Conservation (phyloP, 148 eudicot genomes). For the Cornus florida region DNA sequence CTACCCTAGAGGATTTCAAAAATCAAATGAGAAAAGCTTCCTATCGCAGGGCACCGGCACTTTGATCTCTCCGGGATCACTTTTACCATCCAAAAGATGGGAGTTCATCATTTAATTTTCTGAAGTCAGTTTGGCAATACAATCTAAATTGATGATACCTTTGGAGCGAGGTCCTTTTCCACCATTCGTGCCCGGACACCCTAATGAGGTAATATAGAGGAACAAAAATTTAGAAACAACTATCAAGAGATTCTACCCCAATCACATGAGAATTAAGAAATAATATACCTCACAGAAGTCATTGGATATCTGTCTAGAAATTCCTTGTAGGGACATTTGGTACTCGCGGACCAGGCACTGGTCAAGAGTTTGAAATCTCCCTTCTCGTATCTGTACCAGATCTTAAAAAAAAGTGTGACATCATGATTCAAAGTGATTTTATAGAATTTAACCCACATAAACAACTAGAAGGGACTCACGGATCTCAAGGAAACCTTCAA, state of each 20-base stretch:
- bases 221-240: not conserved
- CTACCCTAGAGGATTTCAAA: not conserved
- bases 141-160: slow-evolving; percentile 46
- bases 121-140: not conserved
- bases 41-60: not conserved
- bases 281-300: slow-evolving; percentile 72
- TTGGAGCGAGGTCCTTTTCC: slow-evolving; percentile 77
- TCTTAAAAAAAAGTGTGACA: not conserved
- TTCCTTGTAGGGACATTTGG: slow-evolving; percentile 75
- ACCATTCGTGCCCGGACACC: slow-evolving; percentile 86
- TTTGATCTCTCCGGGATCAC: not conserved
- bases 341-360: slow-evolving; percentile 85
- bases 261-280: not conserved
- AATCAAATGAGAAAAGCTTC: not conserved
- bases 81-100: not conserved
- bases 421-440: not conserved
- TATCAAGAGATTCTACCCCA: not conserved
- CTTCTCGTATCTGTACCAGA: slow-evolving; percentile 70
- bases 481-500: slow-evolving; percentile 87
- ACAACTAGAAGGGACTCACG: slow-evolving; percentile 47
- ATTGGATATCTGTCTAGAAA: slow-evolving; percentile 55
- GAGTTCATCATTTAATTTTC: not conserved
- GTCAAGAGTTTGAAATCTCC: slow-evolving; percentile 79
- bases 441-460: not conserved
- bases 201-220: slow-evolving; percentile 26